Evolutionary conservation across 2,329 filamentous ascomycete species (phyloP).

Genomic region (Setomelanomma holmii): DNA sequence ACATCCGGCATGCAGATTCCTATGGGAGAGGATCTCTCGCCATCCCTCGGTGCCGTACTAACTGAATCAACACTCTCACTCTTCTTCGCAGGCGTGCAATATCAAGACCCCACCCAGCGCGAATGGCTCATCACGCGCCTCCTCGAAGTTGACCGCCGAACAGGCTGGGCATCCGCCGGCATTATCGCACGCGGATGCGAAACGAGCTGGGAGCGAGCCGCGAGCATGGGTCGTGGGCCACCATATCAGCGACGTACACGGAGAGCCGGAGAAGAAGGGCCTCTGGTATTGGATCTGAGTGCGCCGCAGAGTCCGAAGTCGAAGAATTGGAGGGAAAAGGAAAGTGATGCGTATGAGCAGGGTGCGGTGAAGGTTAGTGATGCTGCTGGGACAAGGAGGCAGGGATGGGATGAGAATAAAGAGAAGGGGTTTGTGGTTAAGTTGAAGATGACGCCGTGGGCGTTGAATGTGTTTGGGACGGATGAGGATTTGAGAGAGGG

Average conservation of each 20-base stretch:
- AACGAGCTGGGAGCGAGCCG: slow-evolving; percentile 79
- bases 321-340: slow-evolving; percentile 16
- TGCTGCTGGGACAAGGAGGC: slow-evolving; percentile 6
- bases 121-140: slow-evolving; percentile 79
- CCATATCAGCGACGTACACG: slow-evolving; percentile 61
- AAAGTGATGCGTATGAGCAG: slow-evolving; percentile 12
- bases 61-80: slow-evolving; percentile 83
- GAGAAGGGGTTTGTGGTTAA: slow-evolving; percentile 61
- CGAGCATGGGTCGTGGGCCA: slow-evolving; percentile 75
- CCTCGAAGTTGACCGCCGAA: slow-evolving; percentile 76
- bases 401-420: slow-evolving; percentile 19
- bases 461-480: slow-evolving; percentile 78
- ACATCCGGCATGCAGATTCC: slow-evolving; percentile 69
- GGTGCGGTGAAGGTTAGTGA: slow-evolving; percentile 11
- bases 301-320: neutral
- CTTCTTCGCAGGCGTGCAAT: slow-evolving; percentile 88
- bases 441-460: slow-evolving; percentile 72
- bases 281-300: slow-evolving; percentile 21
- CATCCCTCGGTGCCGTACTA: slow-evolving; percentile 78
- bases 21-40: slow-evolving; percentile 64
- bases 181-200: slow-evolving; percentile 87
- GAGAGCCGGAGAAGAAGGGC: slow-evolving; percentile 25
- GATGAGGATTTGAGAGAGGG: slow-evolving; percentile 70
- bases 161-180: slow-evolving; percentile 84
- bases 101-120: slow-evolving; percentile 73